Base-by-base conservation (phyloP, 768 basidiomycete species). In the Rubroboletus satanas region DNA sequence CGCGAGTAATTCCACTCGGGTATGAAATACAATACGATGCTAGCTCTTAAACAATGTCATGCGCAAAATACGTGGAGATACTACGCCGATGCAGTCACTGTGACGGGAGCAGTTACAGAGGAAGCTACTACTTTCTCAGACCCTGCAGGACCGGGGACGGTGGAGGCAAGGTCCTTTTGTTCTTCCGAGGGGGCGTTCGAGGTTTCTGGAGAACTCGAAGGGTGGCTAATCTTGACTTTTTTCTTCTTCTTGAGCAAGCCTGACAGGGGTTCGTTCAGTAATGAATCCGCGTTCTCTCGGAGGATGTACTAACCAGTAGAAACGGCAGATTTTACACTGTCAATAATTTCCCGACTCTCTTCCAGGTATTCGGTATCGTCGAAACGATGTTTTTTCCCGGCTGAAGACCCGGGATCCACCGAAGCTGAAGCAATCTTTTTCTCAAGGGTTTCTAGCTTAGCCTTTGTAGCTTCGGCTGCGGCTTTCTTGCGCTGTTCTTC, bases 311-410 rank as follows among this genome's bases (percentile, higher is more conserved):
- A 23, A 92, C 92, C 96, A 36, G 83, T 81, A 45, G 86, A 78
- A 12, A 99, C 96, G 4, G 96, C 96, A 53, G 79, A 92, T 76
- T 91, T 90, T 29, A 98, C 95, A 59, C 80, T 84, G 60, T 96
- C 94, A 2, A 93, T 90, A 28, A 98, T 83, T 64, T 97, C 93
- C 69, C 82, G 78, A 62, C 87, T 93, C 74, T 96, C 87, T 68
- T 98, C 94, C 37, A 99, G 68, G 67, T 88, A 99, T 69, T 93
- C 88, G 3, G 84, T 86, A 65, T 99, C 96, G 46, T 98, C 94
- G 44, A 98, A 85, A 28, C 90, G 82, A 62, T 91, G 89, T 66
- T 96, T 97, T 77, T 81, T 86, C 10, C 90, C 89, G 0, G 84
- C 79, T 5, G 80, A 64, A 17, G 79, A 72, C 37, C 81, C 77